A percentile compares a stretch with the other conserved stretches of the same genome.
Conservation (phyloP, 2,329 filamentous ascomycete genomes). For the Cytospora schulzeri region DNA sequence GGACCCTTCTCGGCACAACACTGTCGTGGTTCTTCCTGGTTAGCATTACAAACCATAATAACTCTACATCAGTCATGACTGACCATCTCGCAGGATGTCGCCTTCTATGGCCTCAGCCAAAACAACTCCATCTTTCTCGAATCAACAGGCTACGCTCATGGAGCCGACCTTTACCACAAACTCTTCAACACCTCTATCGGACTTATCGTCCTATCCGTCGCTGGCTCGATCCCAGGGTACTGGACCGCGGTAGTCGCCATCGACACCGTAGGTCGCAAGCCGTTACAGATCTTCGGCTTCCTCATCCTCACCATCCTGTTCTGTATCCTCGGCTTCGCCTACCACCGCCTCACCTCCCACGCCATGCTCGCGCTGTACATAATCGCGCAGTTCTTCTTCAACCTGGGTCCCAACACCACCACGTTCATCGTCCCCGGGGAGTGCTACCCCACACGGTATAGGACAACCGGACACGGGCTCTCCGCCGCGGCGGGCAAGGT, state of each 20-base stretch:
- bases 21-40: constrained; percentile 80
- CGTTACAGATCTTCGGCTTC: constrained; percentile 70
- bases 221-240: constrained; percentile 78
- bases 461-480: constrained; percentile 64
- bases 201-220: constrained; percentile 75
- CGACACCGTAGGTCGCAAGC: constrained; percentile 76
- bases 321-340: constrained; percentile 63
- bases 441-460: constrained; percentile 65
- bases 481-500: constrained; percentile 69
- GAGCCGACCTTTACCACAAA: constrained; percentile 65
- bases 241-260: constrained; percentile 74
- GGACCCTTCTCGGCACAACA: constrained; percentile 74
- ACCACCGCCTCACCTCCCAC: constrained; percentile 49
- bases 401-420: constrained; percentile 66
- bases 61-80: not conserved
- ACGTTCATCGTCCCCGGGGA: constrained; percentile 68
- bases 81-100: constrained; percentile 53
- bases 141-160: constrained; percentile 71
- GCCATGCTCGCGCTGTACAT: constrained; percentile 64
- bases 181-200: constrained; percentile 75
- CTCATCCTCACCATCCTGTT: constrained; percentile 63
- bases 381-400: constrained; percentile 67
- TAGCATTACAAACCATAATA: constrained; percentile 24
- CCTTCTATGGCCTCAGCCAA: constrained; percentile 72
- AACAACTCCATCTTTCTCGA: constrained; percentile 73